A percentile compares a stretch with the other conserved stretches of the same genome.
phyloP scores from a whole-genome alignment of 805 yeast genomes.

The Myxozyma mucilagina region DNA sequence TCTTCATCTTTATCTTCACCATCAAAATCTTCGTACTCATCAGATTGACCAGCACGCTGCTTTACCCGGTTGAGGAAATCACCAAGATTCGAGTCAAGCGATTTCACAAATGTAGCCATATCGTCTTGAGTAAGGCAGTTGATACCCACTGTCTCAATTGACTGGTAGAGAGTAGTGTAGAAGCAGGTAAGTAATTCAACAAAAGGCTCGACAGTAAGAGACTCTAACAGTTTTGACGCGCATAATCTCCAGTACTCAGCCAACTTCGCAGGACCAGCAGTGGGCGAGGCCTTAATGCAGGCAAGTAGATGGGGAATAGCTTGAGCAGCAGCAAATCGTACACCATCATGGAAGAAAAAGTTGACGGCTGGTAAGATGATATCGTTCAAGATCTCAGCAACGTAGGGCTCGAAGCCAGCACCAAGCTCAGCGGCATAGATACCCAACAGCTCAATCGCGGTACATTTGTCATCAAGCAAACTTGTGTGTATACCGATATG shows the following conservation, averaged over 20 bases:
- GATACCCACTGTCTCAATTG: constrained; percentile 67
- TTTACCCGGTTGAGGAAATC: constrained; percentile 72
- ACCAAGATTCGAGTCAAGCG: constrained; percentile 59
- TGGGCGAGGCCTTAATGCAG: constrained; percentile 46
- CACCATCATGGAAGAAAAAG: constrained; percentile 92
- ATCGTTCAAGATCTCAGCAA: constrained; percentile 70
- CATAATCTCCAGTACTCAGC: constrained; percentile 70
- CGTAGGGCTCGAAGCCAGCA: constrained; percentile 80
- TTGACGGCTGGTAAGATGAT: constrained; percentile 86
- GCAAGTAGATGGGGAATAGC: constrained; percentile 75
- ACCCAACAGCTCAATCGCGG: constrained; percentile 84
- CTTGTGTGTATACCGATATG: constrained; percentile 94
- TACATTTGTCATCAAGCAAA: constrained; percentile 87
- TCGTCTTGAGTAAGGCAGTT: constrained; percentile 52
- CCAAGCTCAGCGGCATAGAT: constrained; percentile 83
- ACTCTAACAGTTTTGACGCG: constrained; percentile 64
- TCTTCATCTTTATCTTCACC: constrained; percentile 81
- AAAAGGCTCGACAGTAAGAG: constrained; percentile 74
- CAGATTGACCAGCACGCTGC: constrained; percentile 47
- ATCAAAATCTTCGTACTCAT: constrained; percentile 61
- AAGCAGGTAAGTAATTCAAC: constrained; percentile 79
- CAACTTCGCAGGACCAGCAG: constrained; percentile 54
- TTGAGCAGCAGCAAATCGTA: constrained; percentile 85
- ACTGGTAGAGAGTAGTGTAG: constrained; percentile 67
- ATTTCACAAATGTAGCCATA: constrained; percentile 56